A percentile compares a stretch with the other conserved stretches of the same genome.
Conservation (phyloP, 2,329 filamentous ascomycete species). For the Hypoxylon sp. region DNA sequence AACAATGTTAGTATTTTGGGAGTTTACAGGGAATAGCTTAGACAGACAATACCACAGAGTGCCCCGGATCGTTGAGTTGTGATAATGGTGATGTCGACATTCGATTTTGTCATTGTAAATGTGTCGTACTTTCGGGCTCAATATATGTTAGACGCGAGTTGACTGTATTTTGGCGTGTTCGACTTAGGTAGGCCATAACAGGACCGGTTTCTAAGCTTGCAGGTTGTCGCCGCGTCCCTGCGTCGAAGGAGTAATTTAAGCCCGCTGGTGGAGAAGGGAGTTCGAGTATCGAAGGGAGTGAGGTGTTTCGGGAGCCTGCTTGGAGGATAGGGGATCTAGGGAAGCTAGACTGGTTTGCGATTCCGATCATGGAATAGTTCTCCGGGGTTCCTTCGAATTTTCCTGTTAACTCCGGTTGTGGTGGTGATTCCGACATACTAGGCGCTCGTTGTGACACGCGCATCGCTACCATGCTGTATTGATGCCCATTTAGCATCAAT, state of each 20-base stretch:
- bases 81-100: slow-evolving; percentile 8
- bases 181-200: slow-evolving; percentile 24
- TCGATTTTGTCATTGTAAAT: neutral
- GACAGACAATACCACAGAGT: slow-evolving; percentile 31
- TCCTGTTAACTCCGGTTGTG: slow-evolving; percentile 4
- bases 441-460: slow-evolving; percentile 2
- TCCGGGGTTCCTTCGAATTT: slow-evolving; percentile 10
- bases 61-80: slow-evolving; percentile 10
- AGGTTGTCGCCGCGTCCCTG: slow-evolving; percentile 4
- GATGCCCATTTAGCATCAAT: slow-evolving; percentile 12
- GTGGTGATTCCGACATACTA: slow-evolving; percentile 2
- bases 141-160: neutral
- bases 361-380: slow-evolving; percentile 8
- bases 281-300: slow-evolving; percentile 40
- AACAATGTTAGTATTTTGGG: slow-evolving; percentile 8
- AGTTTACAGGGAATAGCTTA: neutral
- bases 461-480: slow-evolving; percentile 26
- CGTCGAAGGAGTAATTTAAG: neutral
- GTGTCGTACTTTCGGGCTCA: slow-evolving; percentile 1
- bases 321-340: slow-evolving; percentile 35
- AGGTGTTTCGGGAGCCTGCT: slow-evolving; percentile 33
- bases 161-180: neutral
- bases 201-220: slow-evolving; percentile 9
- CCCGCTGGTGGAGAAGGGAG: slow-evolving; percentile 32
- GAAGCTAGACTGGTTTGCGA: slow-evolving; percentile 11